Evolutionary conservation across 2,329 filamentous ascomycete genomes (phyloP).

Genomic region (Sclerotinia sclerotiorum): DNA sequence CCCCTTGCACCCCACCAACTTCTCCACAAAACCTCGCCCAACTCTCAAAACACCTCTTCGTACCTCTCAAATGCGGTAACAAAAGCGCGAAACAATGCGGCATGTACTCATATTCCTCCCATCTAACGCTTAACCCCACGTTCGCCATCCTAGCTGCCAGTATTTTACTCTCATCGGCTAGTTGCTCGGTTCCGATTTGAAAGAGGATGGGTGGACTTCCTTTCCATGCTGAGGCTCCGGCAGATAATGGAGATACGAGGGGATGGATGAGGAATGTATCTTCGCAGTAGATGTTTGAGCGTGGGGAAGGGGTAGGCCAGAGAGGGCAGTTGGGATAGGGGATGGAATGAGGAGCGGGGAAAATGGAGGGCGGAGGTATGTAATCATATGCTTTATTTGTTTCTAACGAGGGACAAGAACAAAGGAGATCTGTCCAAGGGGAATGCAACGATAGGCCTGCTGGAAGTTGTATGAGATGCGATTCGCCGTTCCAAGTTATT

Average conservation of each 20-base stretch:
- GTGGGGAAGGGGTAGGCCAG: constrained; percentile 58
- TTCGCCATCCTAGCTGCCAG: constrained; percentile 55
- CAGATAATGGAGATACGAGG: constrained; percentile 62
- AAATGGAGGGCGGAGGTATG: constrained; percentile 52
- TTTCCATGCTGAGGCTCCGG: constrained; percentile 52
- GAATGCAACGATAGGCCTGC: constrained; percentile 62
- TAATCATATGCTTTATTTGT: constrained; percentile 61
- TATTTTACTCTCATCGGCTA: constrained; percentile 65
- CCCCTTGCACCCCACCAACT: constrained; percentile 37
- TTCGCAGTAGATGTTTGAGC: constrained; percentile 54
- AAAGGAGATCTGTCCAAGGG: constrained; percentile 71
- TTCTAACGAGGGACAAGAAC: constrained; percentile 57
- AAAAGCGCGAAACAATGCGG: constrained; percentile 70
- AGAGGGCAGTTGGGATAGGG: constrained; percentile 50
- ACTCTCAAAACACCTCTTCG: constrained; percentile 53
- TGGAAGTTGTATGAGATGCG: constrained; percentile 59
- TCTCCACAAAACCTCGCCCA: constrained; percentile 57
- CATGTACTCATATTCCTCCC: constrained; percentile 77
- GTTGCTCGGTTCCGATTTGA: constrained; percentile 67
- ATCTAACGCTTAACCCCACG: constrained; percentile 61
- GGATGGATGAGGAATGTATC: constrained; percentile 62
- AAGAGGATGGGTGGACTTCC: constrained; percentile 66
- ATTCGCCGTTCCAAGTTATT: constrained; percentile 61
- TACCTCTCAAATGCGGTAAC: constrained; percentile 48
- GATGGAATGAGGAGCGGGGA: constrained; percentile 40